phyloP scores from a whole-genome alignment of 495 filamentous ascomycete genomes.

The Penicillium macrosclerotiorum region DNA sequence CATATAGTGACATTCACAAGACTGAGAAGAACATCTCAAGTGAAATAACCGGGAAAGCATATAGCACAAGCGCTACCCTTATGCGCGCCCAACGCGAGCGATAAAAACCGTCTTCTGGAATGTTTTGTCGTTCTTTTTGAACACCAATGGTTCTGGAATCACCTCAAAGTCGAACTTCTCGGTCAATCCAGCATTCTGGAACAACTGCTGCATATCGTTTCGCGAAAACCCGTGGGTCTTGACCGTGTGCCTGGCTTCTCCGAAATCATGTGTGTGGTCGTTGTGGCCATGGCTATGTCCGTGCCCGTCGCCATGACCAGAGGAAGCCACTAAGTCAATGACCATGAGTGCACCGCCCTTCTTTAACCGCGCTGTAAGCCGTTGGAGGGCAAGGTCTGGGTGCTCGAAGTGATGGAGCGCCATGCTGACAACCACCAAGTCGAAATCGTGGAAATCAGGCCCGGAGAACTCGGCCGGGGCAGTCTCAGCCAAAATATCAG shows the following conservation, averaged over 20 bases:
- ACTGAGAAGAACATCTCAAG: neutral
- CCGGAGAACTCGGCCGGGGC: constrained; percentile 38
- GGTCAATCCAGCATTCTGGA: constrained; percentile 48
- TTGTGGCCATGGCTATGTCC: constrained; percentile 12
- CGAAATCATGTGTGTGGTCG: constrained; percentile 14
- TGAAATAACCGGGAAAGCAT: neutral
- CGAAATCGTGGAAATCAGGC: constrained; percentile 57
- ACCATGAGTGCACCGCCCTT: constrained; percentile 63
- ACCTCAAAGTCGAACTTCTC: constrained; percentile 41
- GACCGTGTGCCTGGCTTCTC: constrained; percentile 43
- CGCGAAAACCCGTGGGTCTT: constrained; percentile 58
- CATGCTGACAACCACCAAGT: constrained; percentile 61
- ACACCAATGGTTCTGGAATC: constrained; percentile 28
- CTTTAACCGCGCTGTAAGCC: constrained; percentile 58
- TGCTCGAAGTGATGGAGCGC: constrained; percentile 74
- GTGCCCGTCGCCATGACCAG: constrained; percentile 24
- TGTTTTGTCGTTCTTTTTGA: constrained; percentile 24
- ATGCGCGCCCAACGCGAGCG: constrained; percentile 31
- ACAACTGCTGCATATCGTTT: constrained; percentile 51
- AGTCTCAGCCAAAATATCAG: constrained; percentile 51
- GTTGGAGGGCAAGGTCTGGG: constrained; percentile 51
- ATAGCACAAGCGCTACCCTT: neutral
- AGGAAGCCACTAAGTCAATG: constrained; percentile 57
- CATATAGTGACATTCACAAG: too few species aligned
- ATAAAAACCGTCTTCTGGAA: constrained; percentile 35